phyloP scores from a whole-genome alignment of 2,329 filamentous ascomycete species.

The Arachnomyces sp. region DNA sequence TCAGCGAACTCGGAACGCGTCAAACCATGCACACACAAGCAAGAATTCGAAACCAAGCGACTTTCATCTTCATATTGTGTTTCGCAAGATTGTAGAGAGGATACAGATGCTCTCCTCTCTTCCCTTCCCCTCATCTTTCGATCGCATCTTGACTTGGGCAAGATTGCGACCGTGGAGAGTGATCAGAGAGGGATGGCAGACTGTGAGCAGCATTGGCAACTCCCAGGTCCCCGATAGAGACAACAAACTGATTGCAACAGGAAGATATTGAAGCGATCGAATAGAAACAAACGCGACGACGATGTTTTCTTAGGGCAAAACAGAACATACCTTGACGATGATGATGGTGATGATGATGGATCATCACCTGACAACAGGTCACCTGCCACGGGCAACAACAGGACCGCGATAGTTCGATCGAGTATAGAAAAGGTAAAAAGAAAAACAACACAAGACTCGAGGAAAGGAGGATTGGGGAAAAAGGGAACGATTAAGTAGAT shows the following conservation, averaged over 20 bases:
- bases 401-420: conserved; percentile 10
- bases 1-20: no score
- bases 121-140: no score
- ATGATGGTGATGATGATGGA: conserved; percentile 18
- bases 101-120: no score
- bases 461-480: conserved; percentile 17
- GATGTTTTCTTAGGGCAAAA: neutral
- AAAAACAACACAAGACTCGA: conserved; percentile 21
- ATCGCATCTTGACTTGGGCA: no score
- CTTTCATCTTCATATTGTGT: no score
- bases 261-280: conserved; percentile 2
- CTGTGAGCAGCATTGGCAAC: no score
- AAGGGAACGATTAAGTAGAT: conserved; percentile 4
- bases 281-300: neutral
- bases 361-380: conserved; percentile 41
- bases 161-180: conserved; percentile 1
- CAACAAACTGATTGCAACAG: neutral
- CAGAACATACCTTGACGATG: conserved; percentile 1
- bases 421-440: conserved; percentile 21
- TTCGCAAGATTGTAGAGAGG: no score
- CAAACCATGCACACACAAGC: no score
- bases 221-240: no score
- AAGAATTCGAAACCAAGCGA: no score
- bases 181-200: conserved; percentile 6
- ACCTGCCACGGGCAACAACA: conserved; percentile 36